Conservation (phyloP, 768 basidiomycete genomes). For the Hypholoma fasciculare region DNA sequence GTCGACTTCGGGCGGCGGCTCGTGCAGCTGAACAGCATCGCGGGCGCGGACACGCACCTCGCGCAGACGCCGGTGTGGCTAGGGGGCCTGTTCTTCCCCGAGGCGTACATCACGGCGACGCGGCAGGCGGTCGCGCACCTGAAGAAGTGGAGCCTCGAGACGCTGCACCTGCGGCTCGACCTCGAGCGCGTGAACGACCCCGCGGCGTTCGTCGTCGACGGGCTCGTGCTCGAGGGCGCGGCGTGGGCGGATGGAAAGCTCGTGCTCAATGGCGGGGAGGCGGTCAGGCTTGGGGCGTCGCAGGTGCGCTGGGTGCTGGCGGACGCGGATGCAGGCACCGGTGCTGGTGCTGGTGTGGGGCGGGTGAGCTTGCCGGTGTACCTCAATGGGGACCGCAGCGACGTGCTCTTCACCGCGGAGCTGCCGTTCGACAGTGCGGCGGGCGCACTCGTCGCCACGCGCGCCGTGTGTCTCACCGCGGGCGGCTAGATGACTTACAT, state of each 20-base stretch:
- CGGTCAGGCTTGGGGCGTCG: slow-evolving; percentile 76
- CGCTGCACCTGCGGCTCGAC: slow-evolving; percentile 75
- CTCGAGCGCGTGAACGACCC: slow-evolving; percentile 80
- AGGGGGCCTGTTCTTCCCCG: slow-evolving; percentile 94
- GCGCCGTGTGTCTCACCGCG: slow-evolving; percentile 90
- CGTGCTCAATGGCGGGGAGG: slow-evolving; percentile 81
- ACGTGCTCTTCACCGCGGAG: slow-evolving; percentile 88
- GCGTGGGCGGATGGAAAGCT: slow-evolving; percentile 70
- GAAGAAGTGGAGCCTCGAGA: slow-evolving; percentile 92
- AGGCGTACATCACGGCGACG: slow-evolving; percentile 94
- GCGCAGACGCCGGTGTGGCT: slow-evolving; percentile 84
- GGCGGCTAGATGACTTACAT: slow-evolving; percentile 45
- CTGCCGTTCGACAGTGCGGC: slow-evolving; percentile 73
- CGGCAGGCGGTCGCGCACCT: slow-evolving; percentile 94
- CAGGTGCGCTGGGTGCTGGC: slow-evolving; percentile 86
- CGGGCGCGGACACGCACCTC: slow-evolving; percentile 54
- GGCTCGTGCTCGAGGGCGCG: slow-evolving; percentile 87
- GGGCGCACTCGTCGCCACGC: slow-evolving; percentile 74
- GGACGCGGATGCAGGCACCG: slow-evolving; percentile 30
- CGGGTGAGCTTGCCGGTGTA: slow-evolving; percentile 89
- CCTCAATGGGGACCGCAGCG: slow-evolving; percentile 85
- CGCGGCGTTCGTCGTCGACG: slow-evolving; percentile 83
- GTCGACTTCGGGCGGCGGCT: slow-evolving; percentile 78
- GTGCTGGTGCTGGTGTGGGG: slow-evolving; percentile 20
- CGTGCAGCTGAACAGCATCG: slow-evolving; percentile 78